A percentile compares a stretch with the other conserved stretches of the same genome.
Evolutionary conservation across 2,329 filamentous ascomycete species (phyloP).

Genomic region (Ceratocystis albifundus): DNA sequence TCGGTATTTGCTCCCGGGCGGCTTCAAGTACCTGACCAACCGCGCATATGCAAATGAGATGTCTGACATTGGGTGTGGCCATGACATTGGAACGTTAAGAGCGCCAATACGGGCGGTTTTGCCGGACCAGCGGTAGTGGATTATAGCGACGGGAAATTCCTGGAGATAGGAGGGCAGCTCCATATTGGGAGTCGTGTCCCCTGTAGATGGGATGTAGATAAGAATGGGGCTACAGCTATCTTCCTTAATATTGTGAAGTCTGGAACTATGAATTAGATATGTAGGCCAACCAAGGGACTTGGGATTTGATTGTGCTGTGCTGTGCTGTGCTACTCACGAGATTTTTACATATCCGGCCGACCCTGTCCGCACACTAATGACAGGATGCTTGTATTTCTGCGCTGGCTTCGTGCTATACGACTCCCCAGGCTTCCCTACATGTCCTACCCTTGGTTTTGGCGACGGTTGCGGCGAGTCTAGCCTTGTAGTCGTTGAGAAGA

Average conservation of each 20-base stretch:
- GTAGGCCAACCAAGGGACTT: background rate
- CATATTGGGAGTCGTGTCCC: slow-evolving; percentile 28
- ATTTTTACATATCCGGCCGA: slow-evolving; percentile 41
- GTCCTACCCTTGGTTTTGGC: background rate
- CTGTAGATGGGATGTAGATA: slow-evolving; percentile 44
- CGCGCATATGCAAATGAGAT: slow-evolving; percentile 43
- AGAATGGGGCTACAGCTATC: slow-evolving; percentile 37
- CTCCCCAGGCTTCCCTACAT: too few relatives aligned
- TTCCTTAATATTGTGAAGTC: slow-evolving; percentile 40
- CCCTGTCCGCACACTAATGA: slow-evolving; percentile 36
- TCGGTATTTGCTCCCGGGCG: slow-evolving; percentile 30
- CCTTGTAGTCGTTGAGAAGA: background rate
- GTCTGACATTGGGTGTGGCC: slow-evolving; percentile 50
- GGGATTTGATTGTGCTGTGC: background rate
- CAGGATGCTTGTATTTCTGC: background rate
- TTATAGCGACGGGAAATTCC: slow-evolving; percentile 39
- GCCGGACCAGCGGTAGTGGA: slow-evolving; percentile 49
- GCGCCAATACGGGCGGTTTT: slow-evolving; percentile 22
- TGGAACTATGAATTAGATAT: slow-evolving; percentile 25
- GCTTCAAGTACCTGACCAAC: slow-evolving; percentile 37
- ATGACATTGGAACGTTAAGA: slow-evolving; percentile 29
- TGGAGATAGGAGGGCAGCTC: slow-evolving; percentile 35
- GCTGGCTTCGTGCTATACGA: background rate
- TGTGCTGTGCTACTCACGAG: slow-evolving; percentile 34
- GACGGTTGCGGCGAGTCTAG: background rate